Evolutionary conservation across 306 rosid genomes (phyloP), one percentile per base, ranked within the genome.

Genomic region (Cucumis melo): DNA sequence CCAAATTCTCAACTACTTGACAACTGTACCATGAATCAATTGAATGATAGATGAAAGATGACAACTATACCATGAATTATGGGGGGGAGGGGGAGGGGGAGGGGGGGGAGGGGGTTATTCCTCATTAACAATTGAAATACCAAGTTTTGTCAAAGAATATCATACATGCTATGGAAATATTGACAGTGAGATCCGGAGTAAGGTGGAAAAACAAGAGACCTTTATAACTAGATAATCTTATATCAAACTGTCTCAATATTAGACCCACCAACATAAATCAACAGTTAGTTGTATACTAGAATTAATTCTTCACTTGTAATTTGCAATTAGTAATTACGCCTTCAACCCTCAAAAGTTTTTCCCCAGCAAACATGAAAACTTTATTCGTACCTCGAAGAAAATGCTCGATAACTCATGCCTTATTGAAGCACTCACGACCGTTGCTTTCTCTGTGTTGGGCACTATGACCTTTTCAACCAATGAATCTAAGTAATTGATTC

Each of bases 401-500:
- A 95, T 95, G 87, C 89, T 81, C 56, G 99, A 95, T 71, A 95
- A 83, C 78, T 92, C 98, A 74, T 95, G 98, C 75, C 97, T 92
- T 56, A 92, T 96, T 8, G 82, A 62, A 66, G 95, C 84, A 79
- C 89, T 92, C 0, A 89, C 86, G 73, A 78, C 79, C 53, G 68
- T 78, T 77, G 83, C 71, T 76, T 42, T 92, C 83, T 92, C 99
- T 36, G 86, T 39, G 76, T 77, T 88, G 32, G 99, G 96, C 73
- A 78, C 87, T 78, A 95, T 78, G 81, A 87, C 89, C 87, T 92
- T 95, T 63, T 84, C 81, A 68, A 92, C 93, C 80, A 89, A 80
- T 4, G 97, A 88, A 77, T 95, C 97, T 48, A 95, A 57, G 79
- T 71, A 85, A 84, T 90, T 93, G 65, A 92, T 84, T 85, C 36